A percentile compares a stretch with the other conserved stretches of the same genome.
phyloP scores from a whole-genome alignment of 2,329 filamentous ascomycete genomes.

The Calonectria henricotiae region DNA sequence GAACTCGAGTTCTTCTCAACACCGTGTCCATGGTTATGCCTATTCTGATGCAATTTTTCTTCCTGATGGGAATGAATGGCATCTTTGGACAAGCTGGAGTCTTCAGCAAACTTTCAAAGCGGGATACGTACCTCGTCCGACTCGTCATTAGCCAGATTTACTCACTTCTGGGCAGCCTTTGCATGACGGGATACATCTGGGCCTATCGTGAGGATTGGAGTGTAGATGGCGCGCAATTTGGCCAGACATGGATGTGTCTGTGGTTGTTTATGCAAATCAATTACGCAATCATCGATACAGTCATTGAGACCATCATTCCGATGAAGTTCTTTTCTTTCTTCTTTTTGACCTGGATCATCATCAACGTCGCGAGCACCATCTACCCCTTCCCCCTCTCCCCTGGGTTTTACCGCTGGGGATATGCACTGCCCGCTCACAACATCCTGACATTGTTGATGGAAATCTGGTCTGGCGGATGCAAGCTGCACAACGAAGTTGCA shows the following conservation, averaged over 20 bases:
- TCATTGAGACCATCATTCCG: conserved; percentile 52
- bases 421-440: conserved; percentile 58
- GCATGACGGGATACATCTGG: conserved; percentile 62
- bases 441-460: conserved; percentile 58
- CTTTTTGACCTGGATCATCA: conserved; percentile 62
- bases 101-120: conserved; percentile 45
- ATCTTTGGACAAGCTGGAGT: conserved; percentile 37
- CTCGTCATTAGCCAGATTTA: conserved; percentile 54
- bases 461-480: conserved; percentile 64
- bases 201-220: conserved; percentile 62
- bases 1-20: conserved; percentile 57
- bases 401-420: conserved; percentile 61
- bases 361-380: conserved; percentile 59
- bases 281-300: conserved; percentile 61
- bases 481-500: conserved; percentile 55
- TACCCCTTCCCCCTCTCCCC: conserved; percentile 59
- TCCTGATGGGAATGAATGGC: conserved; percentile 50
- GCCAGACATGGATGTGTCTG: conserved; percentile 51
- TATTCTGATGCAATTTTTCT: conserved; percentile 56
- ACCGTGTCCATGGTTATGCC: conserved; percentile 60
- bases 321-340: conserved; percentile 61
- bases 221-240: conserved; percentile 55
- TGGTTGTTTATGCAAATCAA: conserved; percentile 64
- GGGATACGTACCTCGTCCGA: conserved; percentile 50
- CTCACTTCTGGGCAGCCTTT: conserved; percentile 58